phyloP scores from a whole-genome alignment of 345 rosid genomes.

The Brassica nigra region DNA sequence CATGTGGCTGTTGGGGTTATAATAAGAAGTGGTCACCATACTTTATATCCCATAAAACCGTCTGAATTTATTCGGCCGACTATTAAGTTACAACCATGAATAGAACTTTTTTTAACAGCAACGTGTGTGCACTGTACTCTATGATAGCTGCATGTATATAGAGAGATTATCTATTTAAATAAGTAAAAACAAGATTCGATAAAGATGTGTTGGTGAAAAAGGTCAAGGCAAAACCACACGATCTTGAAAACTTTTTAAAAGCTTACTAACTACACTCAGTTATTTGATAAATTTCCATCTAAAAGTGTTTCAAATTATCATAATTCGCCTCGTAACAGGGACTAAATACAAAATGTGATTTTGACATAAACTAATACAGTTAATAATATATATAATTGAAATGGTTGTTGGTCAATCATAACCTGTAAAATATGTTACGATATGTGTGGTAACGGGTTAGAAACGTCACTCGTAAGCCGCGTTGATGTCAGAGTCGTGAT shows the following conservation, averaged over 20 bases:
- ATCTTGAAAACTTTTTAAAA: neutral
- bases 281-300: slow-evolving; percentile 4
- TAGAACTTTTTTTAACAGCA: neutral
- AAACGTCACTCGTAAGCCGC: slow-evolving; percentile 8
- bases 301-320: neutral
- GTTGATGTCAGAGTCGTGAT: slow-evolving; percentile 25
- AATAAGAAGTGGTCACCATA: neutral
- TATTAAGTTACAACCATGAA: slow-evolving; percentile 6
- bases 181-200: neutral
- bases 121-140: slow-evolving; percentile 13
- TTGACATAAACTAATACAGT: neutral
- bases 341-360: neutral
- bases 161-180: neutral
- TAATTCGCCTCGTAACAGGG: neutral
- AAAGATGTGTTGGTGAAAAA: neutral
- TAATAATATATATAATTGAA: neutral
- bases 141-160: neutral
- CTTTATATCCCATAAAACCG: neutral
- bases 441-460: neutral
- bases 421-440: neutral
- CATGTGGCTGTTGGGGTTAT: neutral
- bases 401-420: neutral
- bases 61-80: slow-evolving; percentile 3
- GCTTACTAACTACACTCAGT: neutral
- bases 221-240: slow-evolving; percentile 2